These are phyloP conservation scores for Pseudogymnoascus sp. DNA, from an alignment of 2,329 filamentous ascomycete species.

Conservation along the genomic window DNA sequence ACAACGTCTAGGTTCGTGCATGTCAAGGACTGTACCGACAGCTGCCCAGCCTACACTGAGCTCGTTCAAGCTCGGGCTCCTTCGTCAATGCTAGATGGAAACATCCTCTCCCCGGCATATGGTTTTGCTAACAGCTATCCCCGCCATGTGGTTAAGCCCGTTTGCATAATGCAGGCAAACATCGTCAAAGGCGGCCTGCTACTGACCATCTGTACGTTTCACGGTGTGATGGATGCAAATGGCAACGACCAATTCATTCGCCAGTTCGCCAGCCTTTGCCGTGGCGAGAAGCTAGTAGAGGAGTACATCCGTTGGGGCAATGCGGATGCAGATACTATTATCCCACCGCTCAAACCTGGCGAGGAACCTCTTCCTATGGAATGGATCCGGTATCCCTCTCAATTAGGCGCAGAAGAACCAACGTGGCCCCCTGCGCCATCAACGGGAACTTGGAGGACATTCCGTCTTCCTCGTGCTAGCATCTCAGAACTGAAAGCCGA, in stretches of 20 bases:
- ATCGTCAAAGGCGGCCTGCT: neutral
- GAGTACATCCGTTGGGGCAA: neutral
- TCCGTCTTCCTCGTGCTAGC: neutral
- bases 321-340: neutral
- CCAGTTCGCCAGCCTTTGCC: neutral
- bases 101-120: neutral
- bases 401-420: neutral
- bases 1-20: neutral
- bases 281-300: neutral
- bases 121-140: neutral
- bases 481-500: neutral
- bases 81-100: neutral
- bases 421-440: neutral
- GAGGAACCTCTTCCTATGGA: neutral
- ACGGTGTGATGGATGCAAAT: conserved; percentile 4
- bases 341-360: neutral
- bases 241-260: neutral
- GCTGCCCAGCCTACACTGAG: neutral
- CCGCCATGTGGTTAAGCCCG: neutral
- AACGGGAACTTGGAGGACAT: neutral
- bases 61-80: neutral
- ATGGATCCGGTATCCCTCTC: neutral
- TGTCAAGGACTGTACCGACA: neutral
- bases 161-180: neutral
- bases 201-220: neutral